phyloP scores from a whole-genome alignment of 345 rosid species.

The Clausena lansium region DNA sequence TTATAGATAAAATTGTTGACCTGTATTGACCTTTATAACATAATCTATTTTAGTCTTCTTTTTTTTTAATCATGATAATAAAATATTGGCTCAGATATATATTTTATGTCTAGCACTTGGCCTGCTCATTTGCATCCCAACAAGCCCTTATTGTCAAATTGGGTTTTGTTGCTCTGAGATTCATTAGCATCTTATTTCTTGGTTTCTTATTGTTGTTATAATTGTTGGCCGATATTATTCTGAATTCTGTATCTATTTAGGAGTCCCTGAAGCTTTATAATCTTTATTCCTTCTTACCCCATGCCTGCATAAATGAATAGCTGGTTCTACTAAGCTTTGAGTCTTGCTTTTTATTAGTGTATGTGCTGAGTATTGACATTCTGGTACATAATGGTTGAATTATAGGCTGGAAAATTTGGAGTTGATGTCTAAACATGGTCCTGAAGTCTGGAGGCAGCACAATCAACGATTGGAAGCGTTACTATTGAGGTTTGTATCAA shows the following conservation, averaged over 20 bases:
- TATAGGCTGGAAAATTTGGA: slow-evolving; percentile 92
- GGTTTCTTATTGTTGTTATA: neutral
- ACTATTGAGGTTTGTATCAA: slow-evolving; percentile 55
- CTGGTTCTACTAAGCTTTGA: neutral
- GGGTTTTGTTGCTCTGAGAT: neutral
- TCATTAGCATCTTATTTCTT: neutral
- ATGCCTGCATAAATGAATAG: neutral
- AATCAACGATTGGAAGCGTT: slow-evolving; percentile 67
- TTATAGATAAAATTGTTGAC: neutral
- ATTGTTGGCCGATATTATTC: neutral
- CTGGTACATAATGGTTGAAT: slow-evolving; percentile 17
- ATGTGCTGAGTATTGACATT: neutral
- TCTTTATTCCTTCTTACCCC: neutral
- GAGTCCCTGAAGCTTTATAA: neutral
- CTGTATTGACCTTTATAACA: too few species aligned
- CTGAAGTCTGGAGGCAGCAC: slow-evolving; percentile 81
- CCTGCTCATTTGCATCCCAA: neutral
- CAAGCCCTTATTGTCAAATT: neutral
- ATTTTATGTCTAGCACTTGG: neutral
- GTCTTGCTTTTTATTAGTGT: neutral
- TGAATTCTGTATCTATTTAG: neutral
- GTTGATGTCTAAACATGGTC: slow-evolving; percentile 73
- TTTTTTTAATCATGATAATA: too few species aligned
- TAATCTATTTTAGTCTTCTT: too few species aligned
- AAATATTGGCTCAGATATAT: neutral